A percentile compares a stretch with the other conserved stretches of the same genome.
Evolutionary conservation across 495 filamentous ascomycete species (phyloP).

Genomic region (Aspergillus bertholletiae): DNA sequence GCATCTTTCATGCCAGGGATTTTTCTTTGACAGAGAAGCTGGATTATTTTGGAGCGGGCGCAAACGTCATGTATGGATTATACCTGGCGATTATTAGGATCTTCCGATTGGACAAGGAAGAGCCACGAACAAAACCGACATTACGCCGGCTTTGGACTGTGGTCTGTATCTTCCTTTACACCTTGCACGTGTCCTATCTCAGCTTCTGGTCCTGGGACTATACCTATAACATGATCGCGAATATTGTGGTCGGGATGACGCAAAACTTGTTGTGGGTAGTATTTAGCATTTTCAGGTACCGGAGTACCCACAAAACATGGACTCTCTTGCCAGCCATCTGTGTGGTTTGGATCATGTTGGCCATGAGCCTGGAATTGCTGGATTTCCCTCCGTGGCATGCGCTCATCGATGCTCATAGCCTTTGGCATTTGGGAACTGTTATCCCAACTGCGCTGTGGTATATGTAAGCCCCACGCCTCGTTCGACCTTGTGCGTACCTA

Average conservation of each 20-base stretch:
- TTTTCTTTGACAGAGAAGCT: constrained; percentile 83
- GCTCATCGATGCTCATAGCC: constrained; percentile 85
- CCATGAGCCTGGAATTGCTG: constrained; percentile 92
- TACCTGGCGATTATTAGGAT: constrained; percentile 80
- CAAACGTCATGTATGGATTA: constrained; percentile 83
- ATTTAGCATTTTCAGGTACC: constrained; percentile 75
- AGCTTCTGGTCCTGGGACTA: constrained; percentile 89
- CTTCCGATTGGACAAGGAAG: constrained; percentile 70
- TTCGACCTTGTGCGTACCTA: neutral
- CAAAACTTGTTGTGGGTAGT: constrained; percentile 83
- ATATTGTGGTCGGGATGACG: constrained; percentile 75
- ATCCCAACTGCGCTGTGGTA: constrained; percentile 90
- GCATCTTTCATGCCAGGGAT: constrained; percentile 88
- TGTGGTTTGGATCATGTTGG: constrained; percentile 86
- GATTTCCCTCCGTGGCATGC: constrained; percentile 88
- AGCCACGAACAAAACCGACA: constrained; percentile 49
- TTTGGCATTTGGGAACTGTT: constrained; percentile 96
- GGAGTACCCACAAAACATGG: constrained; percentile 65
- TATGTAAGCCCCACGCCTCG: constrained; percentile 86
- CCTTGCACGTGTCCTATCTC: constrained; percentile 77
- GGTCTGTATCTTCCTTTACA: constrained; percentile 67
- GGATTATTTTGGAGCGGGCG: constrained; percentile 95
- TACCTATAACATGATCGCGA: constrained; percentile 95
- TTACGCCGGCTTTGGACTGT: constrained; percentile 70
- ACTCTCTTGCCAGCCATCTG: constrained; percentile 88